Evolutionary conservation across 2,329 filamentous ascomycete species (phyloP), one percentile per base, ranked within the genome.

Genomic region (Aspergillus floridensis): DNA sequence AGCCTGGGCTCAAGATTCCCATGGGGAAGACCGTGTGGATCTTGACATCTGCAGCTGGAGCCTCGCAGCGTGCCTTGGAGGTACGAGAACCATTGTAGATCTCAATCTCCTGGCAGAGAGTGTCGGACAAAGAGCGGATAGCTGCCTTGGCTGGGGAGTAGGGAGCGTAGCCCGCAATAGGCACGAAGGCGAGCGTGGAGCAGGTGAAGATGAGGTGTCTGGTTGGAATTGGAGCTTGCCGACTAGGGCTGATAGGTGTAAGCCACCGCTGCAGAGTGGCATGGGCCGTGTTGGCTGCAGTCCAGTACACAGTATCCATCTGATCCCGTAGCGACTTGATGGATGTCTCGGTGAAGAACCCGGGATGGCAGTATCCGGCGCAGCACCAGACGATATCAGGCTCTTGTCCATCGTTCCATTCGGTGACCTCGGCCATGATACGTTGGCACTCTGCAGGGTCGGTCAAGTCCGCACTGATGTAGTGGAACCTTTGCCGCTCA

Each of bases 261-360:
- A 92, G 84, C 93, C 93, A 97, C 61, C 85, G 82, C 54, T 83
- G 84, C 62, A 97, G 79, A 19, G 89, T 86, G 21, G 91, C 87
- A 72, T 96, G 92, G 41, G 92, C 89, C 77, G 96, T 90, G 74
- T 96, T 95, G 46, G 89, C 88, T 31, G 88, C 87, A 52, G 91
- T 90, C 83, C 88, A 96, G 79, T 91, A 98, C 77, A 97, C 93
- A 66, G 93, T 85, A 71, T 96, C 91, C 91, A 96, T 96, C 74
- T 96, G 91, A 64, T 82, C 80, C 47, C 88, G 84, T 65, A 92
- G 79, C 11, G 83, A 84, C 7, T 86, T 79, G 55, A 91, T 79
- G 8, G 89, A 82, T 44, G 86, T 86, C 62, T 96, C 90, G 65
- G 90, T 75, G 79, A 93, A 96, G 62, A 96, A 88, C 38, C 85